Percentiles rank a stretch among this genome's conserved stretches.
These are phyloP conservation scores for Hypericum perforatum DNA, from an alignment of 345 rosid species.

Conservation along the genomic window DNA sequence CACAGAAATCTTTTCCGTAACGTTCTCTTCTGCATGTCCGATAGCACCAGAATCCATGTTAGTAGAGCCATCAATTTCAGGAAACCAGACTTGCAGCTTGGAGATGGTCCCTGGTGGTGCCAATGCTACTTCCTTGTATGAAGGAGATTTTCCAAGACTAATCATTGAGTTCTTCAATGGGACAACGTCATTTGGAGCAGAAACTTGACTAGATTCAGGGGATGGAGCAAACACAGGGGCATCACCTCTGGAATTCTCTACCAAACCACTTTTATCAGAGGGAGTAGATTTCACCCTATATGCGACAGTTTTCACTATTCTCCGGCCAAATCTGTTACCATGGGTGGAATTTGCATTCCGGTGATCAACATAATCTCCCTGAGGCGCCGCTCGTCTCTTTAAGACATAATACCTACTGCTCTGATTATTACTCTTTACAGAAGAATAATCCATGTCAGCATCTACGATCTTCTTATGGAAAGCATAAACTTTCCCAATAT, in stretches of 20 bases:
- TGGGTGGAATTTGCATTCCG: constrained; percentile 38
- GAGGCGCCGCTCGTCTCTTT: constrained; percentile 55
- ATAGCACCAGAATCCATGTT: constrained; percentile 26
- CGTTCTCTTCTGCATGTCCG: constrained; percentile 27
- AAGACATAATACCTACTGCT: constrained; percentile 52
- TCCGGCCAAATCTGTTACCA: constrained; percentile 67
- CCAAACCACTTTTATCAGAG: constrained; percentile 29
- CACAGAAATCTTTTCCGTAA: constrained; percentile 27
- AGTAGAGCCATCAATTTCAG: constrained; percentile 34
- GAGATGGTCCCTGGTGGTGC: constrained; percentile 91
- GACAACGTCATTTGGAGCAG: constrained; percentile 29
- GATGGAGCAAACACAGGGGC: constrained; percentile 31
- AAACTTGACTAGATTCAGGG: constrained; percentile 28
- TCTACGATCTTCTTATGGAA: constrained; percentile 66
- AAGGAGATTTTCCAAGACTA: constrained; percentile 84
- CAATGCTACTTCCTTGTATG: constrained; percentile 95
- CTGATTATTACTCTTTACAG: constrained; percentile 40
- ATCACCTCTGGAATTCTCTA: constrained; percentile 31
- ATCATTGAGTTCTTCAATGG: constrained; percentile 33
- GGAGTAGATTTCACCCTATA: constrained; percentile 73
- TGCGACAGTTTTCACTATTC: constrained; percentile 63
- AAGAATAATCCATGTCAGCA: constrained; percentile 39
- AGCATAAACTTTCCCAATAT: constrained; percentile 57
- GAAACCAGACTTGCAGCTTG: constrained; percentile 49
- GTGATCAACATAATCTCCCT: constrained; percentile 57